Conservation (phyloP, 2,329 filamentous ascomycete species). For the Leptographium radiaticola region DNA sequence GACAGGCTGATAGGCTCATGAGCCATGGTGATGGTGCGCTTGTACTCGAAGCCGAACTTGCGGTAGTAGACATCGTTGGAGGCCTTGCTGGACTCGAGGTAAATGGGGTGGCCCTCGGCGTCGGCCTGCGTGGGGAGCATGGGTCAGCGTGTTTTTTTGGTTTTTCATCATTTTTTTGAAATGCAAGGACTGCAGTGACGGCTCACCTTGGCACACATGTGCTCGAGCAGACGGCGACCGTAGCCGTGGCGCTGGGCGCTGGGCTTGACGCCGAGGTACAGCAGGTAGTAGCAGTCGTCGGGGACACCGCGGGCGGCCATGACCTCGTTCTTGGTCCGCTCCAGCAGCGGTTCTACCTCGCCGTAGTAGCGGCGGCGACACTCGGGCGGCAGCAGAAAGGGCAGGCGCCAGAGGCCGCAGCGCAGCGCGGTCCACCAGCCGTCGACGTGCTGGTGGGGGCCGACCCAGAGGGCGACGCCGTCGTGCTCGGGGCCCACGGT, state of each 20-base stretch:
- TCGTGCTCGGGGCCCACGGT: conserved; percentile 65
- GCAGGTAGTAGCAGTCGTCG: conserved; percentile 57
- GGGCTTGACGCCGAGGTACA: conserved; percentile 68
- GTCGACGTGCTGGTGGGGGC: conserved; percentile 61
- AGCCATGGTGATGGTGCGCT: conserved; percentile 49
- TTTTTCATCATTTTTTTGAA: not conserved
- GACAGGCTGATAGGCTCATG: conserved; percentile 54
- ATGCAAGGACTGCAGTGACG: too few relatives aligned
- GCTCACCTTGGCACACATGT: conserved; percentile 50
- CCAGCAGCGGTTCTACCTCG: conserved; percentile 64
- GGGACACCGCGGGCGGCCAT: conserved; percentile 47
- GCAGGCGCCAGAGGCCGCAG: conserved; percentile 65
- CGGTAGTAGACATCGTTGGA: conserved; percentile 60
- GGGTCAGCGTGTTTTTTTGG: conserved; percentile 6
- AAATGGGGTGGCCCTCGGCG: conserved; percentile 51
- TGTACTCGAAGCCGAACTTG: conserved; percentile 59
- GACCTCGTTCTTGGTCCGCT: conserved; percentile 56
- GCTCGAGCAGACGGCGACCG: conserved; percentile 54
- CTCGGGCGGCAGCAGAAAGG: conserved; percentile 60
- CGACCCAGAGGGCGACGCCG: conserved; percentile 69
- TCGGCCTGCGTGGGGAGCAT: conserved; percentile 41
- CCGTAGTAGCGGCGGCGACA: conserved; percentile 61
- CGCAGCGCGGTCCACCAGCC: conserved; percentile 59
- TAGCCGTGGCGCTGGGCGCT: conserved; percentile 59
- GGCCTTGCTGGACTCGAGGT: conserved; percentile 64